A percentile compares a stretch with the other conserved stretches of the same genome.
phyloP scores from a whole-genome alignment of 2,329 filamentous ascomycete genomes.

The Trichoderma oligosporum region DNA sequence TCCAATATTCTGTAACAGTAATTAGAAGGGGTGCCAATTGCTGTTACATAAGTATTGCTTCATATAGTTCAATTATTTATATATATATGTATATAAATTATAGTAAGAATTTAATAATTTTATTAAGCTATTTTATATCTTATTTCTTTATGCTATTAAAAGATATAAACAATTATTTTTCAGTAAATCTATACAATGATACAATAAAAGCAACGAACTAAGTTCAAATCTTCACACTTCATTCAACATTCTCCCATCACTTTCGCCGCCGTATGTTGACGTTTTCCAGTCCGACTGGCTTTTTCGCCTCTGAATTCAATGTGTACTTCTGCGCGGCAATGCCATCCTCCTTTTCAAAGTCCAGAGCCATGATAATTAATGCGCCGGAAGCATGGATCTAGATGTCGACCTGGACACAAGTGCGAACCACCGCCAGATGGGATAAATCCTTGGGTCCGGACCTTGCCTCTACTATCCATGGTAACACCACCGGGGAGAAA shows the following conservation, averaged over 20 bases:
- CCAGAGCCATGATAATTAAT: background rate
- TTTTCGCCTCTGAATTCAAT: background rate
- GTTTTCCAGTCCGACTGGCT: background rate
- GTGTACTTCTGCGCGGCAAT: background rate
- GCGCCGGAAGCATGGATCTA: background rate
- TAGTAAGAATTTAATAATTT: too few relatives aligned
- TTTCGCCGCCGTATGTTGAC: background rate
- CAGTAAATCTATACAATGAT: too few relatives aligned
- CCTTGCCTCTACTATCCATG: background rate
- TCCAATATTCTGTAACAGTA: too few relatives aligned
- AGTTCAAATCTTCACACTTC: background rate
- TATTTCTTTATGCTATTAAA: too few relatives aligned
- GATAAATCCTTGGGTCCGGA: background rate
- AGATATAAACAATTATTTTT: too few relatives aligned
- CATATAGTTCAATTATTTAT: too few relatives aligned
- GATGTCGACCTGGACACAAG: conserved; percentile 4
- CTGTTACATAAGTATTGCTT: too few relatives aligned
- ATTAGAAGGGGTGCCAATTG: too few relatives aligned
- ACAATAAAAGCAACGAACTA: too few relatives aligned
- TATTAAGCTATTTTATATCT: too few relatives aligned
- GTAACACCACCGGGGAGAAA: background rate
- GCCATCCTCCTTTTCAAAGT: background rate
- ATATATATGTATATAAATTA: too few relatives aligned
- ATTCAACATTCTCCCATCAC: background rate
- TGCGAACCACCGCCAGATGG: conserved; percentile 8